A percentile compares a stretch with the other conserved stretches of the same genome.
Evolutionary conservation across 2,329 filamentous ascomycete species (phyloP).

Genomic region (Trichophyton simii): DNA sequence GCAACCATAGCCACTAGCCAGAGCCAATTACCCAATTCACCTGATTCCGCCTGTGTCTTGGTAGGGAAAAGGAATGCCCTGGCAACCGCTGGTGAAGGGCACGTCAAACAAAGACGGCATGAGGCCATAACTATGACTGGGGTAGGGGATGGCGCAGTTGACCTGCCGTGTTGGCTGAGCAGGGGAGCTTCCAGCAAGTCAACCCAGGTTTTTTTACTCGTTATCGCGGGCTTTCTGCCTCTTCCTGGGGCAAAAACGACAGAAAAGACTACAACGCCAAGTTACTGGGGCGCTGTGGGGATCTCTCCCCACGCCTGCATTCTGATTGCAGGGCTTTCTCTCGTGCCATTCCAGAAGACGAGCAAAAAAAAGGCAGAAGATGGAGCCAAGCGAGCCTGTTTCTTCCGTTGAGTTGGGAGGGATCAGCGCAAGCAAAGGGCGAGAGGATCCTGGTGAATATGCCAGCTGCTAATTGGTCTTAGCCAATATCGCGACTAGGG

Average conservation of each 20-base stretch:
- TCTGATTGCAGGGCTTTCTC: constrained; percentile 1
- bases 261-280: constrained; percentile 10
- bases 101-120: not conserved
- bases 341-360: not conserved
- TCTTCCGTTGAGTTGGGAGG: not conserved
- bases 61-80: not conserved
- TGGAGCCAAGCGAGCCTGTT: not conserved
- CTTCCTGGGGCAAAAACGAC: not conserved
- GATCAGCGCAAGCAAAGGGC: constrained; percentile 99
- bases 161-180: not conserved
- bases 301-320: constrained; percentile 1
- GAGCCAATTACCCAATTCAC: not conserved
- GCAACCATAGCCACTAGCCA: not conserved
- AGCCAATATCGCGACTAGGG: not conserved
- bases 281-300: constrained; percentile 1
- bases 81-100: not conserved
- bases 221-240: not conserved
- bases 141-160: not conserved
- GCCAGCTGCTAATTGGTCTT: not conserved
- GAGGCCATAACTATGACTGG: constrained; percentile 2
- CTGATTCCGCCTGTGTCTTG: not conserved
- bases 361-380: not conserved
- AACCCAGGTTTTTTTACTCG: not conserved
- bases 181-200: not conserved
- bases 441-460: constrained; percentile 94